phyloP scores from a whole-genome alignment of 2,329 filamentous ascomycete species.

The Hirsutella minnesotensis region DNA sequence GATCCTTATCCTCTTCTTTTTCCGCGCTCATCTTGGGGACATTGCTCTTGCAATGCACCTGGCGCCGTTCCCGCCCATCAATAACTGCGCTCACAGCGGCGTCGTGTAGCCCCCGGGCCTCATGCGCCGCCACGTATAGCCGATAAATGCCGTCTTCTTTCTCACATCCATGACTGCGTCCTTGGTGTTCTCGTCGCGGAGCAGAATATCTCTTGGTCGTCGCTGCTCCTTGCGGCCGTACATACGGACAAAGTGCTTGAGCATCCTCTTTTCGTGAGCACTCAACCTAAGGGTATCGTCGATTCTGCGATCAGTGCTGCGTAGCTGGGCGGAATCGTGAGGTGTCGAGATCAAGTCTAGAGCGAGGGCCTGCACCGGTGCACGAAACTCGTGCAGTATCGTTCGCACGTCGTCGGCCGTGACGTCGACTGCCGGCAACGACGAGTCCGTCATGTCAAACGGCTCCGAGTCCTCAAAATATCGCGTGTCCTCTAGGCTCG shows the following conservation, averaged over 20 bases:
- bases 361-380: constrained; percentile 29
- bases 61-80: no score
- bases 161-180: constrained; percentile 64
- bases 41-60: no score
- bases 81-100: constrained; percentile 2
- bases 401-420: constrained; percentile 18
- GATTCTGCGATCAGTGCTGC: constrained; percentile 36
- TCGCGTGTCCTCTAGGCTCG: constrained; percentile 59
- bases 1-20: no score
- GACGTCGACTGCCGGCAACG: constrained; percentile 19
- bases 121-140: constrained; percentile 69
- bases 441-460: constrained; percentile 48
- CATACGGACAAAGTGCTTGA: constrained; percentile 39
- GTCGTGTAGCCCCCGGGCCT: constrained; percentile 19
- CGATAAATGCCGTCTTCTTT: constrained; percentile 74
- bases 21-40: no score
- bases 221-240: constrained; percentile 58
- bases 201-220: constrained; percentile 70
- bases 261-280: constrained; percentile 23
- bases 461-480: constrained; percentile 82
- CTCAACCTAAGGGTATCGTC: constrained; percentile 24
- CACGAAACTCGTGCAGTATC: constrained; percentile 25
- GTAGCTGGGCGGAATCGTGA: constrained; percentile 35
- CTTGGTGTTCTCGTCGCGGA: constrained; percentile 60
- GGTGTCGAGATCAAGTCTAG: constrained; percentile 33